Conservation (phyloP, 2,329 filamentous ascomycete species). For the Geosmithia putterillii region DNA sequence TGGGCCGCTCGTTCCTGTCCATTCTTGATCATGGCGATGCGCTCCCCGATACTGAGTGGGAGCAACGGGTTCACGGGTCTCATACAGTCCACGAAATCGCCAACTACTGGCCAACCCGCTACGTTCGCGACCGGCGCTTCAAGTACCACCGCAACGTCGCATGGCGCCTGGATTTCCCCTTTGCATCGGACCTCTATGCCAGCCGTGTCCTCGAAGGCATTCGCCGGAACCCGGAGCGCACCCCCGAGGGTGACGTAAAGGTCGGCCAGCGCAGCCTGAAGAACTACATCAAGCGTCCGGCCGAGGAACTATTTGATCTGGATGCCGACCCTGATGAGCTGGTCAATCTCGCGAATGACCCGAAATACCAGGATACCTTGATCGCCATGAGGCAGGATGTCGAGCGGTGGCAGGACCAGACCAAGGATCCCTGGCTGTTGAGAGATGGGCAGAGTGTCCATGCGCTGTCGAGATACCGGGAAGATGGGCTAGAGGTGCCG, state of each 20-base stretch:
- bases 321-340: slow-evolving; percentile 31
- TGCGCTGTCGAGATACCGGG: background rate
- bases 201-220: slow-evolving; percentile 29
- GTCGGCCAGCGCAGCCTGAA: slow-evolving; percentile 25
- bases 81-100: slow-evolving; percentile 38
- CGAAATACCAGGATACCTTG: slow-evolving; percentile 16
- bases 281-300: slow-evolving; percentile 28
- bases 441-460: slow-evolving; percentile 8
- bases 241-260: background rate
- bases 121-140: slow-evolving; percentile 25
- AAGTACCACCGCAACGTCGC: slow-evolving; percentile 39
- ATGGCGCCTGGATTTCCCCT: slow-evolving; percentile 35
- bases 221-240: slow-evolving; percentile 16
- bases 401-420: slow-evolving; percentile 15
- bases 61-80: slow-evolving; percentile 26
- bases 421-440: slow-evolving; percentile 15
- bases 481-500: background rate
- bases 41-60: slow-evolving; percentile 12
- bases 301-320: slow-evolving; percentile 34
- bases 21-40: slow-evolving; percentile 13
- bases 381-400: slow-evolving; percentile 13
- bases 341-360: slow-evolving; percentile 19
- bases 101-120: slow-evolving; percentile 38
- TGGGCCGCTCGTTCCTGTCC: slow-evolving; percentile 24
- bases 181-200: slow-evolving; percentile 31